Evolutionary conservation across 2,329 filamentous ascomycete species (phyloP), one percentile per base, ranked within the genome.

Genomic region (Drechslera avenae): DNA sequence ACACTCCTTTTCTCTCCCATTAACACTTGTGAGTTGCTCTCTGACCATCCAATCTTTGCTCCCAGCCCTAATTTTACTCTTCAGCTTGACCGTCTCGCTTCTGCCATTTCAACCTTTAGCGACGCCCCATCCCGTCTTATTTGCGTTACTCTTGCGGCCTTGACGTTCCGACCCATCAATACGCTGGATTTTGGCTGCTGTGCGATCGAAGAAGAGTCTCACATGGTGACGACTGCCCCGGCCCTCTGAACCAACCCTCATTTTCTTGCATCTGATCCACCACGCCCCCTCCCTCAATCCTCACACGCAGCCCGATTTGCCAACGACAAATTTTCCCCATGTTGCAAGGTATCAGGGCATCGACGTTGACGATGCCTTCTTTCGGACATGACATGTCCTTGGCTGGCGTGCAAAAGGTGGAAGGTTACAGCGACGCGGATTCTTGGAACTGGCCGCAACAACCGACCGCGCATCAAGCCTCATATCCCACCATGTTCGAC

Each of bases 281-380:
- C 31, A 33, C 17, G 5, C 28, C n/a, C n/a, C n/a, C n/a, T n/a
- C n/a, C n/a, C 21, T 44, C 48, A 49, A 46, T 31, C 28, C 34
- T 35, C 18, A n/a, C 31, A 49, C 34, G 26, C 39, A 46, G 36
- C 48, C 54, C 39, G 40, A 31, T 40, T 39, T 8, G 16, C 39
- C 26, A 16, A 39, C 21, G 13, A 19, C 19, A 32, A 10, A 19
- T 19, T 32, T 58, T 65, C 68, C 65, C 50, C 67, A 73, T 72
- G 69, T 72, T 72, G 67, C 69, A 72, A 59, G 66, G 67, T 47
- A 66, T 70, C 32, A 56, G 68, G 47, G 60, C 68, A 56, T 65
- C 70, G 56, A 66, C 63, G 46, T 47, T 72, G 57, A 68, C 65
- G 59, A 69, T 73, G 69, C 65, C 69, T 58, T 59, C 68, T 41